A percentile compares a stretch with the other conserved stretches of the same genome.
phyloP scores from a whole-genome alignment of 306 rosid species.

The Ormosia emarginata region DNA sequence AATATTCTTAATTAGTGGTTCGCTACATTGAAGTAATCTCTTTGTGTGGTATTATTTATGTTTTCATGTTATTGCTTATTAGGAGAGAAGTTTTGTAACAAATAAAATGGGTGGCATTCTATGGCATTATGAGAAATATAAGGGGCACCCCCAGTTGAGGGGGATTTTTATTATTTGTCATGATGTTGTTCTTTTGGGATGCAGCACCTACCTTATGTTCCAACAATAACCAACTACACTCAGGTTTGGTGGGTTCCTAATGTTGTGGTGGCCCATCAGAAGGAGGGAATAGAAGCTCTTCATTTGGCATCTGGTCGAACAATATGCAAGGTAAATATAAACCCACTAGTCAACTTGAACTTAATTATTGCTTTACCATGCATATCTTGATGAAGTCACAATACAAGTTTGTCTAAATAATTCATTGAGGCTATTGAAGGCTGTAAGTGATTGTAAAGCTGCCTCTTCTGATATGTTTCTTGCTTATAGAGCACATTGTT shows the following conservation, averaged over 20 bases:
- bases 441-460: neutral
- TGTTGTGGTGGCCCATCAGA: slow-evolving; percentile 92
- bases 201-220: slow-evolving; percentile 81
- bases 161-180: neutral
- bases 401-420: neutral
- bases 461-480: neutral
- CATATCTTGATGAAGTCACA: slow-evolving; percentile 22
- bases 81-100: neutral
- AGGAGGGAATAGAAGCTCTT: slow-evolving; percentile 94
- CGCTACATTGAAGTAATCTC: neutral
- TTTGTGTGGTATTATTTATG: neutral
- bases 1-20: neutral
- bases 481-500: neutral
- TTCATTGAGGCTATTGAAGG: neutral
- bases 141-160: neutral
- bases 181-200: slow-evolving; percentile 28
- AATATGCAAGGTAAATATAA: slow-evolving; percentile 70
- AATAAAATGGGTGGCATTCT: slow-evolving; percentile 1
- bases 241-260: slow-evolving; percentile 99
- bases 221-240: slow-evolving; percentile 97
- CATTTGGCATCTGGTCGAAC: slow-evolving; percentile 97
- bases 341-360: neutral
- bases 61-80: neutral
- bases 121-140: neutral
- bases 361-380: slow-evolving; percentile 10